Conservation (phyloP, 148 eudicot genomes). For the Dianthus caryophyllus region DNA sequence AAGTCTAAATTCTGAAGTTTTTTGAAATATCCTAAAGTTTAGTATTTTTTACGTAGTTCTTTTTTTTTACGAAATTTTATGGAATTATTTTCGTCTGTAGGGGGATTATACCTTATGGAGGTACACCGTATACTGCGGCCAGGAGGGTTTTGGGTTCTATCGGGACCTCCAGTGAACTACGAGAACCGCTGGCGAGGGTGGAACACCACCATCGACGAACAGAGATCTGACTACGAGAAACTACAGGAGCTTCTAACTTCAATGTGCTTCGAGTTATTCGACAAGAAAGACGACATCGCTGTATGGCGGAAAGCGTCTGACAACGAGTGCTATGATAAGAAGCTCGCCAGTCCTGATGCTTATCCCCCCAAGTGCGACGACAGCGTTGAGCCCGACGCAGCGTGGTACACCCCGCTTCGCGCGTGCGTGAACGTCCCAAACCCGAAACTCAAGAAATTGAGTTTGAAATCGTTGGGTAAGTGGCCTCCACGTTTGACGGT, state of each 20-base stretch:
- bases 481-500: constrained; percentile 69
- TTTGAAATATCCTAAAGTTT: too few relatives aligned
- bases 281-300: constrained; percentile 77
- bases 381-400: constrained; percentile 77
- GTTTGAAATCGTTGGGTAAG: constrained; percentile 47
- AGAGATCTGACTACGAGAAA: constrained; percentile 62
- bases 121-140: constrained; percentile 88
- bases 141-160: constrained; percentile 95
- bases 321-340: constrained; percentile 55
- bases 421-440: constrained; percentile 70
- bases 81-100: constrained; percentile 23
- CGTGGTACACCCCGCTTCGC: constrained; percentile 94
- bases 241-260: constrained; percentile 63
- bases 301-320: constrained; percentile 77
- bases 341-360: constrained; percentile 49
- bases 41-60: too few relatives aligned
- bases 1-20: background rate
- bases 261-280: constrained; percentile 70
- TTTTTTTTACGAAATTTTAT: background rate
- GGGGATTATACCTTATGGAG: constrained; percentile 91
- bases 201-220: constrained; percentile 78
- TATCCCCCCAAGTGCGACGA: constrained; percentile 89
- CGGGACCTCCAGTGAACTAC: constrained; percentile 94
- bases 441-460: constrained; percentile 46
- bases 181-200: constrained; percentile 85